Evolutionary conservation across 345 rosid species (phyloP), one percentile per base, ranked within the genome.

Genomic region (Populus tremula): DNA sequence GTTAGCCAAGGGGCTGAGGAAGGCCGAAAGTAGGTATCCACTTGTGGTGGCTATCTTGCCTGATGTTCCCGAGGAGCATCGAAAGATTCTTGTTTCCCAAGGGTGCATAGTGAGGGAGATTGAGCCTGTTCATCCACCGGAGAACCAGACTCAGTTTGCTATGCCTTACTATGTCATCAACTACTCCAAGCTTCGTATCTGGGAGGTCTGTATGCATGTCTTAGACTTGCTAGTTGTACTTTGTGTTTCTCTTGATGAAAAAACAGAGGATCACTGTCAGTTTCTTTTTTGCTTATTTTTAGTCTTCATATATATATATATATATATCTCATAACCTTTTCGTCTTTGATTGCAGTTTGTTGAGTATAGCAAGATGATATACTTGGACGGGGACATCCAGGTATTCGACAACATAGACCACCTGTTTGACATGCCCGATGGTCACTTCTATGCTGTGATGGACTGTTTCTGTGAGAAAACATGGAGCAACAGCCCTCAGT

Each of bases 171-270:
- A 86, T 47, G 93, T 90, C 43, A 89, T 93, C 83, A 93, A 91
- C 85, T 93, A 93, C 89, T 91, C 96, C 50, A 91, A 93, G 82
- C 91, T 93, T 21, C 94, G 94, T 61, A 91, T 93, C 25, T 91
- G 94, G 98, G 91, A 89, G 71, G 98, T 91, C 86, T 81, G 89
- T 74, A 8, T 54, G 4, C 25, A 20, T 31, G 10, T 47, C 16
- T 47, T 45, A 0, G 20, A 21, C 25, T 18, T 17, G 59, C 53
- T 47, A 0, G 39, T 7, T 5, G 1, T 59, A 4, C 12, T n/a
- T n/a, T 59, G 63, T n/a, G 9, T 54, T 21, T 54, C 10, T 54
- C 5, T 53, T 54, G 61, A 54, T 20, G 61, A 54, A 20, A 47
- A 20, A 53, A 10, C 13, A 9, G 13, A 41, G 45, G 13, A 31